phyloP scores from a whole-genome alignment of 1,284 basidiomycete species.

The Sporisorium scitamineum region DNA sequence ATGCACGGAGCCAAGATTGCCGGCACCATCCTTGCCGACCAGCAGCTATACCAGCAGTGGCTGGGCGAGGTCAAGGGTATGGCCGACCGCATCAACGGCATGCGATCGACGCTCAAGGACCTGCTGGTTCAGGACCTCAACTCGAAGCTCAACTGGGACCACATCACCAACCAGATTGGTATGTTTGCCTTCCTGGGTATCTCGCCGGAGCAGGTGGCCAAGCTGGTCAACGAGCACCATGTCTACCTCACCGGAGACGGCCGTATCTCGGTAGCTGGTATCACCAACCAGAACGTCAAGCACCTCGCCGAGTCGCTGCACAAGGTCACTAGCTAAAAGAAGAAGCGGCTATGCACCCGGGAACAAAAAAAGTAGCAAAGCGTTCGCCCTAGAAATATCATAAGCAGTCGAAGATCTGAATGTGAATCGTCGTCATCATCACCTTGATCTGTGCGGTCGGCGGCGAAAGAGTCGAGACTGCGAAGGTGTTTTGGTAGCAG shows the following conservation, averaged over 20 bases:
- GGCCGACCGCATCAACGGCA: slow-evolving; percentile 70
- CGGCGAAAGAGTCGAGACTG: not conserved
- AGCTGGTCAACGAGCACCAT: slow-evolving; percentile 68
- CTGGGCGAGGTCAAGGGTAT: slow-evolving; percentile 69
- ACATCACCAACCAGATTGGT: slow-evolving; percentile 70
- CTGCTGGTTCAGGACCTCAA: slow-evolving; percentile 67
- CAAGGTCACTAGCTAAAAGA: slow-evolving; percentile 57
- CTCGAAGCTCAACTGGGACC: slow-evolving; percentile 70
- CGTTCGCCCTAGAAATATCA: not conserved
- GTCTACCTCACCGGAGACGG: slow-evolving; percentile 70
- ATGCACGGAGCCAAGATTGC: slow-evolving; percentile 76
- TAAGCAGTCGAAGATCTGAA: not conserved
- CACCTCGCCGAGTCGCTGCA: slow-evolving; percentile 67
- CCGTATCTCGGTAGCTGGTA: slow-evolving; percentile 69
- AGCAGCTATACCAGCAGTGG: slow-evolving; percentile 70
- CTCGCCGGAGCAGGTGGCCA: slow-evolving; percentile 68
- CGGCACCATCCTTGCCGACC: slow-evolving; percentile 70
- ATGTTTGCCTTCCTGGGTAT: slow-evolving; percentile 68
- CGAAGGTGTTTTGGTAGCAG: not conserved
- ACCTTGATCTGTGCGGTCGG: too few relatives aligned
- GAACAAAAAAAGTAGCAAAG: not conserved
- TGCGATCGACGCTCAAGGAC: slow-evolving; percentile 66
- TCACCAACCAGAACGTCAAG: slow-evolving; percentile 66
- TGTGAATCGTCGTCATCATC: not conserved
- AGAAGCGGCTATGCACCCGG: too few relatives aligned